phyloP scores from a whole-genome alignment of 2,329 filamentous ascomycete genomes.

The Fonsecaea monophora region DNA sequence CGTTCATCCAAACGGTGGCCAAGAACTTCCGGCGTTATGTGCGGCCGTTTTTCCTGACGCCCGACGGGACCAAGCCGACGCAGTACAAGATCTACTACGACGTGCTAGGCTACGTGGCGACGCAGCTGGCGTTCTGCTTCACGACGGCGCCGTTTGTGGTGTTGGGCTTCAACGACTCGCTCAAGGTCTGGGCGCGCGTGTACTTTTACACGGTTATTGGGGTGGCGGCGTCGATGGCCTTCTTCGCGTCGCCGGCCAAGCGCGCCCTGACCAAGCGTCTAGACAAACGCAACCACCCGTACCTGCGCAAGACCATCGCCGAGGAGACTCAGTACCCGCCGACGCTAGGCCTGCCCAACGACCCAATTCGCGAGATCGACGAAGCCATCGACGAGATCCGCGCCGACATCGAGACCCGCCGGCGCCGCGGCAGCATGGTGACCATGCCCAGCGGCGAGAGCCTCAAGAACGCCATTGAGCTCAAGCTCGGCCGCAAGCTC shows the following conservation, averaged over 20 bases:
- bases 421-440: slow-evolving; percentile 54
- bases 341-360: slow-evolving; percentile 77
- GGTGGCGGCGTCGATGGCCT: slow-evolving; percentile 68
- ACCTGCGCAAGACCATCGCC: slow-evolving; percentile 57
- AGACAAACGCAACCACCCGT: slow-evolving; percentile 60
- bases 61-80: slow-evolving; percentile 72
- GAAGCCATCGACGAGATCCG: slow-evolving; percentile 78
- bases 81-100: slow-evolving; percentile 87
- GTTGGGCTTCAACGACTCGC: slow-evolving; percentile 72
- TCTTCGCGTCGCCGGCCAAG: slow-evolving; percentile 84
- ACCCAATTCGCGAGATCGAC: slow-evolving; percentile 75
- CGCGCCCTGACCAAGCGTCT: slow-evolving; percentile 62
- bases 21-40: slow-evolving; percentile 92
- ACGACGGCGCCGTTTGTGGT: slow-evolving; percentile 83
- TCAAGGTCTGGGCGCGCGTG: slow-evolving; percentile 80
- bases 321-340: slow-evolving; percentile 68
- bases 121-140: slow-evolving; percentile 84
- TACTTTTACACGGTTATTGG: slow-evolving; percentile 85
- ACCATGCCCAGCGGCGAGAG: slow-evolving; percentile 57
- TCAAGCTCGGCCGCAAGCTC: slow-evolving; percentile 27
- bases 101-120: slow-evolving; percentile 73
- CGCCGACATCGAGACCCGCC: slow-evolving; percentile 71
- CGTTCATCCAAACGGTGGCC: slow-evolving; percentile 88
- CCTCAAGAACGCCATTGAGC: slow-evolving; percentile 57
- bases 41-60: slow-evolving; percentile 89